Base-by-base conservation (phyloP, 116 monocot genomes). In the Dioscorea cayenensis region DNA sequence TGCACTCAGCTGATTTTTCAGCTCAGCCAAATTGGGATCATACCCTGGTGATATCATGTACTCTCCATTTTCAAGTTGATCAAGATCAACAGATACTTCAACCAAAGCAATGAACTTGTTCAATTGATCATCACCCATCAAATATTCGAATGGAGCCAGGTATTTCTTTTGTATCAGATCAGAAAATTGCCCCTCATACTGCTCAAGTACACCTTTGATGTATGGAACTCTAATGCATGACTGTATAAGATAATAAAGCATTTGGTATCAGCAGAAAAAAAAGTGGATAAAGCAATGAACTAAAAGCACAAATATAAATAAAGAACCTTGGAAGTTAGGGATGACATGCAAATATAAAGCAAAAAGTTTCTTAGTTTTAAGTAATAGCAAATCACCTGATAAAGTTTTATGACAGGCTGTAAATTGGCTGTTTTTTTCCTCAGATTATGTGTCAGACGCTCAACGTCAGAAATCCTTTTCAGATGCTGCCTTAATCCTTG, bases 41-140 rank as follows among this genome's bases (percentile, higher is more conserved):
- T 92, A 97, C 35, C 62, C 75, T 50, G 93, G 83, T 20, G 93
- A 92, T 78, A 97, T 97, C 88, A 88, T 86, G 74, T 93, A 92
- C 49, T 97, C 93, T 5, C 93, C 93, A 75, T 90, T 93, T 61
- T 97, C 93, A 73, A 90, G 81, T 73, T 86, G 80, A 71, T 93
- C 88, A 49, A 93, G 83, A 51, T 97, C 97, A 71, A 93, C 66
- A 75, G 97, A 73, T 28, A 43, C 59, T 75, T 90, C 88, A 81
- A 97, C 92, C 71, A 97, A 84, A 75, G 69, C 72, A 83, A 81
- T 77, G 72, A 93, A 97, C 75, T 78, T 90, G 43, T 70, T 67
- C 62, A 97, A 59, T 6, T 72, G 76, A 50, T 93, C 79, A 49
- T 90, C 79, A 75, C 76, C 79, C 81, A 90, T 71, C 78, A 78